Evolutionary conservation across 768 basidiomycete species (phyloP).

Genomic region (Russula emetica): DNA sequence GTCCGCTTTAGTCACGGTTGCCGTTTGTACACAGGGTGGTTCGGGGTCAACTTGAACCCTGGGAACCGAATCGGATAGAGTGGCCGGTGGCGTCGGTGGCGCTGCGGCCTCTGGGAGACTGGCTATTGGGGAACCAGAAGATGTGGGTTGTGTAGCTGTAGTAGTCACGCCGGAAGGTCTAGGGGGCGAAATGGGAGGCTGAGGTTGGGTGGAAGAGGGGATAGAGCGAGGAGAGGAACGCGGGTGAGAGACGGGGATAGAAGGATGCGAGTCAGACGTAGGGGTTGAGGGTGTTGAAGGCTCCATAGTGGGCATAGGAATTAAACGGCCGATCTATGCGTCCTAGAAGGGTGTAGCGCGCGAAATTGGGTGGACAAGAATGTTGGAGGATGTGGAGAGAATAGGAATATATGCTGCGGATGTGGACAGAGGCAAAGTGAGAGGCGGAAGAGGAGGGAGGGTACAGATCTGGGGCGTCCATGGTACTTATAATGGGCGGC

Average conservation of each 20-base stretch:
- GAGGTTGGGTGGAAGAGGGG: constrained; percentile 18
- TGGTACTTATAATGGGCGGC: constrained; percentile 20
- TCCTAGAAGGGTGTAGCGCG: constrained; percentile 26
- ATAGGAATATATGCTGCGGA: constrained; percentile 24
- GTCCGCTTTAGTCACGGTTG: constrained; percentile 17
- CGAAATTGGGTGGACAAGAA: constrained; percentile 17
- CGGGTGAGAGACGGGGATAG: constrained; percentile 29
- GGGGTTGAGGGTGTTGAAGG: constrained; percentile 24
- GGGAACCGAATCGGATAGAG: constrained; percentile 21
- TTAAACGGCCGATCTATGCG: constrained; percentile 16
- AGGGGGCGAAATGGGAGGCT: constrained; percentile 29
- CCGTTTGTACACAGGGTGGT: not conserved
- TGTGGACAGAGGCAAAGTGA: constrained; percentile 13
- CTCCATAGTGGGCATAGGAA: constrained; percentile 24
- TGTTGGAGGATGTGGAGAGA: constrained; percentile 19
- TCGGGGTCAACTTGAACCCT: constrained; percentile 20
- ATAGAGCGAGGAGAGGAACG: constrained; percentile 28
- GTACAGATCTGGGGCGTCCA: not conserved
- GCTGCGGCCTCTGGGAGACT: constrained; percentile 7
- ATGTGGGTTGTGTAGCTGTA: constrained; percentile 19
- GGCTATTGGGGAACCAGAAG: constrained; percentile 13
- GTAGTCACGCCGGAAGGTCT: constrained; percentile 9
- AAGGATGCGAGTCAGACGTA: constrained; percentile 21
- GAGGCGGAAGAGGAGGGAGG: not conserved
- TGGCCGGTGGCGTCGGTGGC: constrained; percentile 11